Evolutionary conservation across 2,329 filamentous ascomycete species (phyloP), one percentile per base, ranked within the genome.

Genomic region (Fusarium beomiforme): DNA sequence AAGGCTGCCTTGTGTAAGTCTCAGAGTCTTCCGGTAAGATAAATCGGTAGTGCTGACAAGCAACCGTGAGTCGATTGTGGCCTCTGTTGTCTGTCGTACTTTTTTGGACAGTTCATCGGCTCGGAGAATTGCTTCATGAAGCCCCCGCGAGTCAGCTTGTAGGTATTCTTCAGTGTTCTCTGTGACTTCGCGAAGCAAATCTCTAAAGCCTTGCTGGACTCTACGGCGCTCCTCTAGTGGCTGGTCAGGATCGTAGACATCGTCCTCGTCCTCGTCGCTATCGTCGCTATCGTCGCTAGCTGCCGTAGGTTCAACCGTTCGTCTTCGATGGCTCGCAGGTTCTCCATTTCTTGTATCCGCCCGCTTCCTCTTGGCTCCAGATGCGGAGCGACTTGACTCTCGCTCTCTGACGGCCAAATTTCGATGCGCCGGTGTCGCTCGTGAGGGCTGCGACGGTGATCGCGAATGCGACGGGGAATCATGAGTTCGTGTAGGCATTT

Each of bases 51-150:
- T 90, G 70, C 88, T 90, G 51, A 97, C 92, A 6, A 98, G 86
- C 29, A 97, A 85, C n/a, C 93, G 90, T 0, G 95, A 94, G 79
- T 99, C 96, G 67, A 97, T 91, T 2, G 92, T 93, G 2, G 96
- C 96, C 79, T 98, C 96, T 4, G 91, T 90, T 1, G 96, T 97
- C 83, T 98, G 95, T 76, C 92, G 93, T 66, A 97, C 91, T 72
- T 89, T 85, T 60, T 85, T 85, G 67, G 91, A 90, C 17, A 91
- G 82, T 37, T 85, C 80, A 73, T 96, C 91, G 19, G 92, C 91
- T 70, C 87, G 86, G 26, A 87, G 80, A 26, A 98, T 83, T 2
- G 90, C 89, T 13, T 91, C 85, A 63, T 88, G 84, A 19, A 97
- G 83, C 3, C 90, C 89, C 26, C 86, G 84, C 12, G 91, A 92